phyloP scores from a whole-genome alignment of 1,284 basidiomycete species.

The Phlebopus sp. region DNA sequence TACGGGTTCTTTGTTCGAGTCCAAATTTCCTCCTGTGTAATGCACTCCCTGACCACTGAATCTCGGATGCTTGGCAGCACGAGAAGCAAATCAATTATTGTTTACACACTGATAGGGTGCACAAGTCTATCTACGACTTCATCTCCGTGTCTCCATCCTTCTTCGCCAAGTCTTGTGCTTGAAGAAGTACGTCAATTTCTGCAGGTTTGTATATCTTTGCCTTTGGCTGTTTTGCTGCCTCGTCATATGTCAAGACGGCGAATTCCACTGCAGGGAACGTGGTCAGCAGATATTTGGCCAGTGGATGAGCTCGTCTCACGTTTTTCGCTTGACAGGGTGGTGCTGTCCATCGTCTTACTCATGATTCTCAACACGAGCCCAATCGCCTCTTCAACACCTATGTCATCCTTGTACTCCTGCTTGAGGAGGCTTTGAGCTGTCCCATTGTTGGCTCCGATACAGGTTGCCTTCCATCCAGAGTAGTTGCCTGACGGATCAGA shows the following conservation, averaged over 20 bases:
- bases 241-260: slow-evolving; percentile 86
- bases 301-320: slow-evolving; percentile 49
- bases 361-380: slow-evolving; percentile 89
- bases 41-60: too few species aligned
- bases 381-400: slow-evolving; percentile 88
- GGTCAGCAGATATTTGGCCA: slow-evolving; percentile 1
- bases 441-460: slow-evolving; percentile 95
- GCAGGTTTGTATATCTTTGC: slow-evolving; percentile 91
- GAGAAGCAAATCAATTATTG: too few species aligned
- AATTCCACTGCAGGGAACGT: slow-evolving; percentile 77
- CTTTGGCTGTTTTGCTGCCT: slow-evolving; percentile 73
- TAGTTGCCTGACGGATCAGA: slow-evolving; percentile 99
- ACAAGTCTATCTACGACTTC: slow-evolving; percentile 39
- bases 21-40: too few species aligned
- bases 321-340: slow-evolving; percentile 93
- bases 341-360: slow-evolving; percentile 99
- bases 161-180: slow-evolving; percentile 84
- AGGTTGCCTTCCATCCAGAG: slow-evolving; percentile 98
- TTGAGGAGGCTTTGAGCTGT: slow-evolving; percentile 92
- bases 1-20: too few species aligned
- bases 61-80: too few species aligned
- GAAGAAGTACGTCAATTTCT: slow-evolving; percentile 87
- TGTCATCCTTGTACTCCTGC: slow-evolving; percentile 98
- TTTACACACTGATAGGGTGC: not conserved
- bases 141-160: slow-evolving; percentile 79